Base-by-base conservation (phyloP, 2,329 filamentous ascomycete species). In the Ophiocordyceps australis region DNA sequence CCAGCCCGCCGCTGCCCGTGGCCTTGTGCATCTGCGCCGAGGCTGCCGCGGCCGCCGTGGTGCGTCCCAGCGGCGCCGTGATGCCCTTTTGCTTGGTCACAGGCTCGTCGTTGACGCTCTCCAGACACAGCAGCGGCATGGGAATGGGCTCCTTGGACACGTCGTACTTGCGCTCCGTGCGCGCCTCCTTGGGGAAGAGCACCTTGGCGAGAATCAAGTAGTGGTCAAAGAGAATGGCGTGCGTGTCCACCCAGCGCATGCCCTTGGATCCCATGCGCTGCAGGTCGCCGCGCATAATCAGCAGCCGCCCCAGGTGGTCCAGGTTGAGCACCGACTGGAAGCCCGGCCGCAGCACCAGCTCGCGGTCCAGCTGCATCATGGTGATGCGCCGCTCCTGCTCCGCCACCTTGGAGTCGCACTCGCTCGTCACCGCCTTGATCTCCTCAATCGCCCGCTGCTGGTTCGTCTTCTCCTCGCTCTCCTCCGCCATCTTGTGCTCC, bases 141-240 rank as follows among this genome's bases (percentile, higher is more conserved):
- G 89, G 89, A 34, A 98, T 94, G 6, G 79, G 82, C 58, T 77
- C 64, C 48, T 91, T 85, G 1, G 85, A 94, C 17, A 98, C 86
- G 47, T 98, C 89, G 38, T 89, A 98, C 39, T 80, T 82, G 51
- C 77, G 89, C 28, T 75, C 65, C n/a, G 66, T 67, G 24, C 67
- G 69, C 23, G 71, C 64, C 23, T 73, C 68, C 40, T 83, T 82
- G 23, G 72, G 59, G 9, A 65, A 59, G 4, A 74, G 61, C 7
- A 81, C 63, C 56, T 98, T 98, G 20, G 89, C 79, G 23, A 98
- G 56, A 18, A 98, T 85, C 20, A 98, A 64, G 47, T 94, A 98
- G 50, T 98, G 85, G 41, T 98, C 91, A 43, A 98, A 95, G 1
- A 98, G 63, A 23, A 98, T 65, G 3, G 81, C 83, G 45, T 94